A percentile compares a stretch with the other conserved stretches of the same genome.
Evolutionary conservation across 805 yeast genomes (phyloP).

Genomic region (Naumovozyma dairenensis): DNA sequence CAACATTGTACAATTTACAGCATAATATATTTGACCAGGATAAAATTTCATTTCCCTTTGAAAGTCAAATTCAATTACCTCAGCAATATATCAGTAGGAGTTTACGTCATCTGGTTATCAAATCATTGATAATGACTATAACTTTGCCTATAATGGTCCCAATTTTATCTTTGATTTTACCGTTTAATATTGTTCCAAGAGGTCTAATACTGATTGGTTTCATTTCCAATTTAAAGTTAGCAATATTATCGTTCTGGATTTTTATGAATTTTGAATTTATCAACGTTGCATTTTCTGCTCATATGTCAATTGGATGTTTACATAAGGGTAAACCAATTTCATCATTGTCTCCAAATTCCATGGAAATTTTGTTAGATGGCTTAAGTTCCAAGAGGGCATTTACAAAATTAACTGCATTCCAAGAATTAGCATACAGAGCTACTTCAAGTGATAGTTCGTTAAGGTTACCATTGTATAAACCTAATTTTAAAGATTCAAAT

Average conservation of each 20-base stretch:
- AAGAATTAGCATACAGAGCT: slow-evolving; percentile 60
- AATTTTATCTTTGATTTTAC: slow-evolving; percentile 28
- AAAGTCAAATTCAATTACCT: slow-evolving; percentile 32
- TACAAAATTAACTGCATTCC: slow-evolving; percentile 59
- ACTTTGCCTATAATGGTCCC: slow-evolving; percentile 17
- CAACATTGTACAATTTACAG: slow-evolving; percentile 39
- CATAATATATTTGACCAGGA: slow-evolving; percentile 47
- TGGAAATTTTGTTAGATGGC: slow-evolving; percentile 55
- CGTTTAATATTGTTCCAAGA: slow-evolving; percentile 34
- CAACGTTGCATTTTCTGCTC: slow-evolving; percentile 52
- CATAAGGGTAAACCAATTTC: slow-evolving; percentile 54
- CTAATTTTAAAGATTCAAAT: slow-evolving; percentile 35
- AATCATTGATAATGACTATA: slow-evolving; percentile 15
- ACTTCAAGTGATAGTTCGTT: slow-evolving; percentile 38
- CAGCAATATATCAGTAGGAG: slow-evolving; percentile 25
- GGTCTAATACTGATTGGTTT: no score
- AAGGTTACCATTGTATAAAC: slow-evolving; percentile 45
- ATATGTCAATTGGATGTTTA: slow-evolving; percentile 62
- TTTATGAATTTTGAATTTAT: slow-evolving; percentile 42
- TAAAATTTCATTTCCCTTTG: slow-evolving; percentile 38
- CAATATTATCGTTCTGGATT: slow-evolving; percentile 30
- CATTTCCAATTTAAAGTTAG: slow-evolving; percentile 25
- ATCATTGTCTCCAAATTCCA: slow-evolving; percentile 46
- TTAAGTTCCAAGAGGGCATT: slow-evolving; percentile 42
- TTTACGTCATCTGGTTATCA: slow-evolving; percentile 29